Evolutionary conservation across 139 green algal species (phyloP), one percentile per base, ranked within the genome.

Genomic region (Diplosphaera chodatii): DNA sequence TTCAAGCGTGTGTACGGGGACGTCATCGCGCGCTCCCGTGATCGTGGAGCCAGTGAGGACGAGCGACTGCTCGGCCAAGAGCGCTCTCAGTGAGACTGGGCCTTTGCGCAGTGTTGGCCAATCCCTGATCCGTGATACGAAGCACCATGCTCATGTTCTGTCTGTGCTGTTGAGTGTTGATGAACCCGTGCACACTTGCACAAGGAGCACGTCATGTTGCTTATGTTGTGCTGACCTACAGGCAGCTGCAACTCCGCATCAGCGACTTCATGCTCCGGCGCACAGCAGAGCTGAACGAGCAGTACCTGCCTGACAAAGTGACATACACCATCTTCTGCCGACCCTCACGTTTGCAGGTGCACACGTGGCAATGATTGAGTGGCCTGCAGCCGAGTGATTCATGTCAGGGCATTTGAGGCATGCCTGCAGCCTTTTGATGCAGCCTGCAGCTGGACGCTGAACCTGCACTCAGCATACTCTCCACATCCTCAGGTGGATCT

Each of bases 1-100:
- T 97, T 97, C 84, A 85, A 90, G 63, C 67, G 80, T 1, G 78
- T 96, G n/a, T 88, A 88, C 74, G 88, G 65, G 8, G 76, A 80
- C 4, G 83, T 89, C 37, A 96, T 96, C 70, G 77, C 75, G 22
- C 68, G 67, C 18, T 76, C 77, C 1, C 77, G 82, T 1, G 91
- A 96, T 56, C 76, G 82, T 5, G 73, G 81, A 30, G 89, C 89
- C 5, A 83, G 64, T 4, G 37, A 40, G 2, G 83, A 85, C n/a
- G 85, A 92, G n/a, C 73, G 73, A 64, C 73, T 82, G 40, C 73
- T 93, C 59, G 90, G 90, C 2, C 70, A 75, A 6, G 76, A 75
- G 23, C 74, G 90, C 23, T 81, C 85, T 18, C 67, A 55, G 84
- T 87, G 65, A 75, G 75, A 28, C 23, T 64, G 20, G 21, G 10